phyloP scores from a whole-genome alignment of 345 rosid genomes.

The Schrenkiella parvula region DNA sequence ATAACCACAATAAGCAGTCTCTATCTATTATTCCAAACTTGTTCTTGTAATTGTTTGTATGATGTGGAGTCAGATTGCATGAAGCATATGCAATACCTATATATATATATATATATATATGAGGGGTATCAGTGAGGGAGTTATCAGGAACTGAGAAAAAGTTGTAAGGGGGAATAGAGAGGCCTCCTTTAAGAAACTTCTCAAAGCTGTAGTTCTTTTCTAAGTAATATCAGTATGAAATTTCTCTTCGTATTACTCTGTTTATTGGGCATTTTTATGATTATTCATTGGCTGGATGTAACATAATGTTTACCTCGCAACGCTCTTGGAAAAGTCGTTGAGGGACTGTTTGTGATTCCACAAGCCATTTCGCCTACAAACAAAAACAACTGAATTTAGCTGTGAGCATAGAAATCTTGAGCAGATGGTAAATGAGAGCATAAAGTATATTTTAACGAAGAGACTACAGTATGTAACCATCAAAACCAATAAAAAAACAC shows the following conservation, averaged over 20 bases:
- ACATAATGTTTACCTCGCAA: constrained; percentile 54
- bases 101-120: background rate
- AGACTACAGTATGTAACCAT: background rate
- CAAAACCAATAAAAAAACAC: background rate
- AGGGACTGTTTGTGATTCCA: constrained; percentile 80
- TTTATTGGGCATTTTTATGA: constrained; percentile 2
- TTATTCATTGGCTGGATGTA: background rate
- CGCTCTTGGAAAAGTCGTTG: constrained; percentile 94
- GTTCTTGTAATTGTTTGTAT: background rate
- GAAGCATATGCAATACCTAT: constrained; percentile 1
- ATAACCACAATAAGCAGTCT: background rate
- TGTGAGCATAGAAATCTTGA: constrained; percentile 8
- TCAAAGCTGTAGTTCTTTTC: background rate
- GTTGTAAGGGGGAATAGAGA: background rate
- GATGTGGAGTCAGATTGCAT: background rate
- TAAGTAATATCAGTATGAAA: background rate
- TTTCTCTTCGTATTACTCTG: background rate
- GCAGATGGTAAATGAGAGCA: constrained; percentile 4
- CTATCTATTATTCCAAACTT: background rate
- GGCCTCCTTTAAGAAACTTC: background rate
- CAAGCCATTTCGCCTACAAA: constrained; percentile 86
- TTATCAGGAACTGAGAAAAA: background rate
- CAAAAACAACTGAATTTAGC: background rate
- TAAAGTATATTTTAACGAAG: background rate
- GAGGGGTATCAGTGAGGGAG: constrained; percentile 11